phyloP scores from a whole-genome alignment of 2,329 filamentous ascomycete species.

The Macrophomina phaseolina region DNA sequence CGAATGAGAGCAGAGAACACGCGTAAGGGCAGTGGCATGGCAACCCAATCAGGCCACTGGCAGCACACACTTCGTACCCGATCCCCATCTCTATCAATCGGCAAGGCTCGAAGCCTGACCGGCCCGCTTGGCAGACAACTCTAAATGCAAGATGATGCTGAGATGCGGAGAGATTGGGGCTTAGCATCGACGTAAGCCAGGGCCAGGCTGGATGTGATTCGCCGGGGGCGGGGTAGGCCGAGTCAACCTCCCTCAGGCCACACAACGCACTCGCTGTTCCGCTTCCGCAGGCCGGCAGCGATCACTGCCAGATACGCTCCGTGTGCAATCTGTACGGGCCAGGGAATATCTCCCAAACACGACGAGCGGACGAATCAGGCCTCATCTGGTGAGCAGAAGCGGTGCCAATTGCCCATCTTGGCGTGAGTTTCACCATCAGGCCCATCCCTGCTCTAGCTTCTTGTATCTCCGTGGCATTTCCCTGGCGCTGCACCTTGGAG shows the following conservation, averaged over 20 bases:
- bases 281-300: background rate
- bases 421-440: conserved; percentile 3
- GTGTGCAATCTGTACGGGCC: background rate
- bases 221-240: background rate
- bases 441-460: background rate
- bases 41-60: background rate
- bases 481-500: background rate
- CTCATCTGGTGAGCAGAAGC: too few relatives aligned
- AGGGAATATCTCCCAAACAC: too few relatives aligned
- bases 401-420: background rate
- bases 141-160: conserved; percentile 5
- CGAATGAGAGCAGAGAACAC: background rate
- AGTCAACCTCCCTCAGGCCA: background rate
- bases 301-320: background rate
- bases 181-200: conserved; percentile 20
- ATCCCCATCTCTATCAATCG: background rate
- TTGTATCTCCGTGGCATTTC: background rate
- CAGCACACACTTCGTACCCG: background rate
- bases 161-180: background rate
- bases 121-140: conserved; percentile 11
- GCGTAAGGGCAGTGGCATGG: background rate
- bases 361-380: too few relatives aligned
- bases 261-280: background rate
- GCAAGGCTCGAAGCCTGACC: background rate
- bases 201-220: background rate